phyloP scores from a whole-genome alignment of 2,329 filamentous ascomycete species.

The Rachicladosporium sp. region DNA sequence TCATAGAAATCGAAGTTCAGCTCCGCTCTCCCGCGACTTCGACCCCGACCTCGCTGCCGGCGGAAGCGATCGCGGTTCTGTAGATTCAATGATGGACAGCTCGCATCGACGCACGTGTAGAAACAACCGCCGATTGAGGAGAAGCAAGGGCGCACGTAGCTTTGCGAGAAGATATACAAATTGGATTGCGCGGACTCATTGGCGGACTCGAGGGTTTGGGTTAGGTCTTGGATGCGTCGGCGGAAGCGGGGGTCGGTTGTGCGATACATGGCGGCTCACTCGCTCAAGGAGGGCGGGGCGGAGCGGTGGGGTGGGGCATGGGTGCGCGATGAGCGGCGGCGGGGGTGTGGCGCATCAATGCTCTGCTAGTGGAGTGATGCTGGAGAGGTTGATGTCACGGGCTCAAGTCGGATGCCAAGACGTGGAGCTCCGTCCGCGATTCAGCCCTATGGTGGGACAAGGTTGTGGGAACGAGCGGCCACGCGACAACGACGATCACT shows the following conservation, averaged over 20 bases:
- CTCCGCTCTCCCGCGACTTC: conserved; percentile 51
- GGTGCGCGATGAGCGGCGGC: no score
- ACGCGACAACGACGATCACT: no score
- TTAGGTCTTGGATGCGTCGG: conserved; percentile 85
- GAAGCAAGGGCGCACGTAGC: conserved; percentile 73
- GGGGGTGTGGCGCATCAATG: no score
- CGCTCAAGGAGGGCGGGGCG: background rate
- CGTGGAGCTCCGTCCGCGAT: no score
- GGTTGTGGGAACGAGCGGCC: no score
- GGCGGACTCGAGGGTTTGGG: conserved; percentile 77
- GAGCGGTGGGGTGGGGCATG: background rate
- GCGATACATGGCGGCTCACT: conserved; percentile 39
- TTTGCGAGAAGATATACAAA: conserved; percentile 78
- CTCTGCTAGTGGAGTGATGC: no score
- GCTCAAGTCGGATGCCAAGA: no score
- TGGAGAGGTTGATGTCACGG: no score
- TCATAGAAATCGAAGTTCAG: conserved; percentile 95
- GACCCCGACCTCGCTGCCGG: conserved; percentile 39
- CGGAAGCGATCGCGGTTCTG: conserved; percentile 37
- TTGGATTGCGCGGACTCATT: conserved; percentile 86
- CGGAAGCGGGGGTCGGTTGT: conserved; percentile 72
- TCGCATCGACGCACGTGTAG: conserved; percentile 52
- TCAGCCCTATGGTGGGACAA: no score
- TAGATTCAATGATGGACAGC: conserved; percentile 21
- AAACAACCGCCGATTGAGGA: conserved; percentile 53